Evolutionary conservation across 2,329 filamentous ascomycete species (phyloP).

Genomic region (Fusarium chlamydosporum): DNA sequence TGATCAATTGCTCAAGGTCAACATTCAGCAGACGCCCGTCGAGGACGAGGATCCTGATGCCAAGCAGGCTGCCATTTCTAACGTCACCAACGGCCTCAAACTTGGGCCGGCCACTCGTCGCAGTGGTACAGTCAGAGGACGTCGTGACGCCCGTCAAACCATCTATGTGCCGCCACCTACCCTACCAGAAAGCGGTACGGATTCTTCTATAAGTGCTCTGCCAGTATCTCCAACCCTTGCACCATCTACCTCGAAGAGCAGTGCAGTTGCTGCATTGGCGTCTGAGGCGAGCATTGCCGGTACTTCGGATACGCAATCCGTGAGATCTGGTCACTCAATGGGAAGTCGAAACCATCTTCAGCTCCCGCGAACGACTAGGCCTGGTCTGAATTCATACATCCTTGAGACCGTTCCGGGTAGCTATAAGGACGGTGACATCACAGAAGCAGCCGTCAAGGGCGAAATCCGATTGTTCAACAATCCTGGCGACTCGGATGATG

Average conservation of each 20-base stretch:
- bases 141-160: conserved; percentile 92
- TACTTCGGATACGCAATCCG: conserved; percentile 88
- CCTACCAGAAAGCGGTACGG: conserved; percentile 54
- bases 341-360: conserved; percentile 76
- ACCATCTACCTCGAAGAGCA: conserved; percentile 48
- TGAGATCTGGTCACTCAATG: conserved; percentile 88
- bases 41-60: conserved; percentile 82
- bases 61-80: conserved; percentile 79
- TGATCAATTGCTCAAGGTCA: conserved; percentile 82
- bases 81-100: conserved; percentile 80
- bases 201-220: conserved; percentile 38
- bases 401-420: conserved; percentile 91
- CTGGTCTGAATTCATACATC: conserved; percentile 88
- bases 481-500: conserved; percentile 60
- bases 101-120: conserved; percentile 76
- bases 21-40: conserved; percentile 83
- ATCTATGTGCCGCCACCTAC: conserved; percentile 77
- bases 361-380: conserved; percentile 84
- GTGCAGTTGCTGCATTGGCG: conserved; percentile 68
- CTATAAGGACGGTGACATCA: conserved; percentile 81
- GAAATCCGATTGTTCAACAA: conserved; percentile 93
- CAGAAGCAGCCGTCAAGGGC: conserved; percentile 81
- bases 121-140: conserved; percentile 83
- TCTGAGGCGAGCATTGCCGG: conserved; percentile 73
- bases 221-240: conserved; percentile 46